Evolutionary conservation across 306 rosid species (phyloP), one percentile per base, ranked within the genome.

Genomic region (Acacia melanoxylon): DNA sequence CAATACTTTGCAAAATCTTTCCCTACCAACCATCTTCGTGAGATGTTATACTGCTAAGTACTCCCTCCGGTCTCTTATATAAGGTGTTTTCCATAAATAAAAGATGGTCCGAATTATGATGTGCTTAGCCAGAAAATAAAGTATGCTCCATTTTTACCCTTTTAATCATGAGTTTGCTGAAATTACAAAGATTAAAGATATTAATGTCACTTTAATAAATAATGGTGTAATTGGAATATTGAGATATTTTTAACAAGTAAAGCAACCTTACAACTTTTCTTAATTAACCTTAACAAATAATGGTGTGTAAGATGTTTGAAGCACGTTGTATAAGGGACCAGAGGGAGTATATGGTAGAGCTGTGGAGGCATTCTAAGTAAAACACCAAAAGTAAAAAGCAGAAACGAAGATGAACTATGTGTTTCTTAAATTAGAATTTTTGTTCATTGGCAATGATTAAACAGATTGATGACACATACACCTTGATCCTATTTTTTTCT

Each of bases 1-100:
- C 75, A 44, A 42, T 42, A 22, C 75, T 12, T 42, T 41, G 74
- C 33, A n/a, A 41, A 82, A 41, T 14, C 68, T 25, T 80, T 56
- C 62, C 46, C 59, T 42, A 17, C 14, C 24, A 58, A 70, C 71
- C 24, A 45, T 80, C 41, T 29, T 68, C 10, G 40, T n/a, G 40
- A 80, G 35, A 45, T 45, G 2, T 0, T 31, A n/a, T 20, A 33
- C 65, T 19, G 19, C 22, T 72, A 72, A 42, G n/a, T 16, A 16
- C 52, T 48, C 52, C 52, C 19, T 49, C 56, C 8, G 1, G 56
- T 49, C 56, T 19, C 52, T 14, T 48, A 13, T 48, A 4, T 48
- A 13, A 48, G 6, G 52, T 14, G 52, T 48, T 15, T 14, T 48
- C 52, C 52, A 48, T 13, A 48, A 48, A 14, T 48, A 48, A 48